Conservation (phyloP, 2,329 filamentous ascomycete genomes). For the Cladosporium sp. region DNA sequence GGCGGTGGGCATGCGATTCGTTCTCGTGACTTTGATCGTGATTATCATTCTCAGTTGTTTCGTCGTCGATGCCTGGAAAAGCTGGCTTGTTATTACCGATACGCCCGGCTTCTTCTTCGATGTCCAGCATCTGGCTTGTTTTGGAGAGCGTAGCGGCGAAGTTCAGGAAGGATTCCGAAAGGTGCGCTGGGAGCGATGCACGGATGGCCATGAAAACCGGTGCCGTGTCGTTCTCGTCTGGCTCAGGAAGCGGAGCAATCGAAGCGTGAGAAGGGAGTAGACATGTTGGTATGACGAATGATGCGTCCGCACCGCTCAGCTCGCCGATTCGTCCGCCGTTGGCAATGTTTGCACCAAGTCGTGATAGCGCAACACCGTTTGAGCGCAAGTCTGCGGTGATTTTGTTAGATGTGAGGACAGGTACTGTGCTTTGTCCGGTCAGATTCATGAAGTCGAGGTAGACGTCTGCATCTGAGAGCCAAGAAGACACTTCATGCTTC, state of each 20-base stretch:
- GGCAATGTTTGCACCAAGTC: neutral
- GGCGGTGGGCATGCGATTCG: neutral
- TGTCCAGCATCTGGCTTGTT: constrained; percentile 46
- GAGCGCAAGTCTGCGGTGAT: constrained; percentile 29
- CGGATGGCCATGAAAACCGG: constrained; percentile 46
- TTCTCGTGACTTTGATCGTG: neutral
- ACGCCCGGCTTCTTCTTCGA: constrained; percentile 5
- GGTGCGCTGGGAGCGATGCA: constrained; percentile 45
- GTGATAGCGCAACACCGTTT: neutral
- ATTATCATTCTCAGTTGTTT: neutral
- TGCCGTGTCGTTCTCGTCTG: constrained; percentile 41
- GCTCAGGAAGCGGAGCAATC: constrained; percentile 41
- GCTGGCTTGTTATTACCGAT: neutral
- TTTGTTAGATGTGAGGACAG: constrained; percentile 46
- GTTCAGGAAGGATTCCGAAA: constrained; percentile 50
- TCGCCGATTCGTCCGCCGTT: neutral
- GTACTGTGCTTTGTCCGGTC: constrained; percentile 44
- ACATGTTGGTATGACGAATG: constrained; percentile 46
- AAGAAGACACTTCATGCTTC: constrained; percentile 44
- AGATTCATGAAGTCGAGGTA: constrained; percentile 46
- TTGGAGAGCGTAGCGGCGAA: constrained; percentile 54
- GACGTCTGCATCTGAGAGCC: constrained; percentile 52
- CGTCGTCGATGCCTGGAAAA: neutral
- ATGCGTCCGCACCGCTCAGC: constrained; percentile 36
- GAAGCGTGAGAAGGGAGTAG: constrained; percentile 54